Evolutionary conservation across 371 early-diverging fungal species (phyloP), one percentile per base, ranked within the genome.

Genomic region (Dentiscutata heterogama): DNA sequence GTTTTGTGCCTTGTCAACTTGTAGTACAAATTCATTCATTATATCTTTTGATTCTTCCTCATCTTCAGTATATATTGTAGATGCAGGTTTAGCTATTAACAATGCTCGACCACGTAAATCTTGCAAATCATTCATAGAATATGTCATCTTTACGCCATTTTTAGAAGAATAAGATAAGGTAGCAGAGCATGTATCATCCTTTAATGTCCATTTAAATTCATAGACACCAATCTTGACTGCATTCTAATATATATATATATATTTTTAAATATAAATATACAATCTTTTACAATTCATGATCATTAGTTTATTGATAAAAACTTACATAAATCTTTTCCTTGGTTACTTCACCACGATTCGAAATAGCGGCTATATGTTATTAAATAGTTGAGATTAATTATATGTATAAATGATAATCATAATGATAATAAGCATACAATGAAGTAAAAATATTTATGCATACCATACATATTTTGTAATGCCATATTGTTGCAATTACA

Each of bases 61-160:
- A 54, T 42, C 46, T n/a, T 58, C 81, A 39, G 20, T n/a, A 18
- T 42, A 20, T 65, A 58, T 46, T 42, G 77, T 39, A 3, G 25
- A 61, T 53, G 50, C 35, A n/a, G 80, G 63, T 22, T 82, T 79
- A 8, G 80, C 65, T 25, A 82, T 77, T 46, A 82, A 60, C 31
- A 82, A 54, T 27, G 79, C 80, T 11, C 82, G 71, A 53, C 82
- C 82, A 39, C 82, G 82, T 60, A 82, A 79, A 71, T 82, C 82
- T 20, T 68, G 70, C 27, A 82, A 51, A 8, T 78, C 82, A 70
- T 20, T 60, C 8, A 80, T 25, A 64, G 11, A 35, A 29, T 81
- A 81, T 25, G 7, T 20, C 50, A 63, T 78, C 11, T 18, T 79
- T 2, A 22, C 27, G 16, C 18, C 31, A 22, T 46, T 25, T 35